These are phyloP conservation scores for Phyllachora maydis DNA, from an alignment of 2,329 filamentous ascomycete genomes.

Conservation along the genomic window DNA sequence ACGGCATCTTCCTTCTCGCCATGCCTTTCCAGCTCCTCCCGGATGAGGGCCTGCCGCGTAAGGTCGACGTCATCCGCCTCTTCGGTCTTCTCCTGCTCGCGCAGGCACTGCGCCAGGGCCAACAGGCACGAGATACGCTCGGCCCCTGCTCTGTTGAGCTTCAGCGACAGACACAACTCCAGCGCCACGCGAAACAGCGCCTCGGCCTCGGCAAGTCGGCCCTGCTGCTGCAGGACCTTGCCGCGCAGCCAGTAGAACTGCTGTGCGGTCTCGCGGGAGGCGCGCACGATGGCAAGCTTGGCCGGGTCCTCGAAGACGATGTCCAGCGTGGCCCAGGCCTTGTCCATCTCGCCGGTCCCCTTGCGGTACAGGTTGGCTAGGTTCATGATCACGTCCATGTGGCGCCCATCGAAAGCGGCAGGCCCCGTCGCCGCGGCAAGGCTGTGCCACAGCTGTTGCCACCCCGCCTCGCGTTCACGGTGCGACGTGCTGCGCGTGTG, in stretches of 20 bases:
- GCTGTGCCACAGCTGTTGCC: constrained; percentile 1
- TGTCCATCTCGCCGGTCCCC: not conserved
- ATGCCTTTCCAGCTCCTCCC: not conserved
- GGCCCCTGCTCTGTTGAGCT: not conserved
- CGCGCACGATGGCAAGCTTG: not conserved
- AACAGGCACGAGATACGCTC: not conserved
- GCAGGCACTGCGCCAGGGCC: not conserved
- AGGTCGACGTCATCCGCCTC: not conserved
- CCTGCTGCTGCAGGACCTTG: not conserved
- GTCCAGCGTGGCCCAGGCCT: not conserved
- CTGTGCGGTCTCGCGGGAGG: not conserved
- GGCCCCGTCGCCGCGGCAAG: constrained; percentile 1
- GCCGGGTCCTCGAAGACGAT: not conserved
- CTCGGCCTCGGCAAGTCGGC: constrained; percentile 1
- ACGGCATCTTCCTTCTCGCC: not conserved
- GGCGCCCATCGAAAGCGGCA: constrained; percentile 2
- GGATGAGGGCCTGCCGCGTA: not conserved
- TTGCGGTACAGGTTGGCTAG: not conserved
- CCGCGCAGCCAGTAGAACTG: not conserved
- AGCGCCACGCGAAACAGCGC: not conserved
- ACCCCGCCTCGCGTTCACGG: not conserved
- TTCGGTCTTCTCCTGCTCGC: not conserved
- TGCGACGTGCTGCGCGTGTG: constrained; percentile 1
- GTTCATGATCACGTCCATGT: constrained; percentile 2
- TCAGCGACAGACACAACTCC: not conserved